Percentiles rank a stretch among this genome's conserved stretches.
Conservation (phyloP, 768 basidiomycete genomes). For the Nevesoporus exiguus region DNA sequence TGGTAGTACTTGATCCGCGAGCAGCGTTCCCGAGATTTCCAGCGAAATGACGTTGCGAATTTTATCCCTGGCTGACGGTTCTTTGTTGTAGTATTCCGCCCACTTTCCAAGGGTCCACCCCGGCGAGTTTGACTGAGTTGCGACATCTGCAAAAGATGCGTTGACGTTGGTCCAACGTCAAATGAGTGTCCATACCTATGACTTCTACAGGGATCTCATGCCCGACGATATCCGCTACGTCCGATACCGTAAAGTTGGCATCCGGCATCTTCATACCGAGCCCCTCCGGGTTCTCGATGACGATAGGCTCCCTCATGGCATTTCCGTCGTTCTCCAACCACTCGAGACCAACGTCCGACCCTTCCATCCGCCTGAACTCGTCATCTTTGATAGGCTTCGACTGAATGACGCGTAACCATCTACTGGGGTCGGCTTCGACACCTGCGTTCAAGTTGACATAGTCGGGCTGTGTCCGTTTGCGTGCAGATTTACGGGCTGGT, state of each 20-base stretch:
- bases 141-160: conserved; percentile 57
- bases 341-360: conserved; percentile 59
- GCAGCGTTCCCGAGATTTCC: conserved; percentile 83
- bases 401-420: conserved; percentile 70
- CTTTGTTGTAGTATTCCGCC: conserved; percentile 80
- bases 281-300: conserved; percentile 74
- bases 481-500: conserved; percentile 76
- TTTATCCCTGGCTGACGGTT: conserved; percentile 71
- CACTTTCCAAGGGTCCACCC: conserved; percentile 91
- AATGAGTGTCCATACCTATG: conserved; percentile 57
- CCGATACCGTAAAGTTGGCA: conserved; percentile 64
- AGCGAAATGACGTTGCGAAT: conserved; percentile 94
- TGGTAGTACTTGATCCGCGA: conserved; percentile 76
- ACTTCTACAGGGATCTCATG: conserved; percentile 81
- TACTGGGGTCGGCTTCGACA: conserved; percentile 52
- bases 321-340: conserved; percentile 73
- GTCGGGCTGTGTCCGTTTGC: conserved; percentile 71
- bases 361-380: conserved; percentile 65
- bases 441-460: conserved; percentile 75
- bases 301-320: conserved; percentile 79
- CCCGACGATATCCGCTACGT: conserved; percentile 80
- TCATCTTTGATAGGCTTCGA: conserved; percentile 60
- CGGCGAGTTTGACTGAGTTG: conserved; percentile 77
- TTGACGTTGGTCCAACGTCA: conserved; percentile 3
- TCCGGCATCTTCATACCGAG: conserved; percentile 90